These are phyloP conservation scores for Jamesozyma piceae DNA, from an alignment of 805 yeast genomes.

Conservation along the genomic window DNA sequence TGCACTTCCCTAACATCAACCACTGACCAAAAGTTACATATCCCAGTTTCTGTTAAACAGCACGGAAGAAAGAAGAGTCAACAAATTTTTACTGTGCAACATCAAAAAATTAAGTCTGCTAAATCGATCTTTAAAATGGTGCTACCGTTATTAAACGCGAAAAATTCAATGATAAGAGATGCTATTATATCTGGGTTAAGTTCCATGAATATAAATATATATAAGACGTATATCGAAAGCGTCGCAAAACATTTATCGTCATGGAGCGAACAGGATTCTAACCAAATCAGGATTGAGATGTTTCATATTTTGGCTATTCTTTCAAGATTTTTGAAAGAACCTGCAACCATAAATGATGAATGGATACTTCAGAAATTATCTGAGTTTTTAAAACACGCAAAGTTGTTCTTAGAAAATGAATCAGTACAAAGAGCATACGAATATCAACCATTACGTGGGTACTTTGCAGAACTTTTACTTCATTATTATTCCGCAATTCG, in stretches of 20 bases:
- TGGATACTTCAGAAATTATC: slow-evolving; percentile 60
- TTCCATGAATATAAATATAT: slow-evolving; percentile 82
- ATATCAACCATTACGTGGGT: slow-evolving; percentile 68
- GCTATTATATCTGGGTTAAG: slow-evolving; percentile 86
- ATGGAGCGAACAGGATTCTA: slow-evolving; percentile 43
- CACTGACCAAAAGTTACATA: slow-evolving; percentile 68
- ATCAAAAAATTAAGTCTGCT: slow-evolving; percentile 87
- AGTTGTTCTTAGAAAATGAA: slow-evolving; percentile 47
- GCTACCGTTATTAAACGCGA: slow-evolving; percentile 65
- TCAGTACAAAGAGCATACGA: slow-evolving; percentile 55
- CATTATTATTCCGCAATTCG: slow-evolving; percentile 54
- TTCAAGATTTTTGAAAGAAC: slow-evolving; percentile 47
- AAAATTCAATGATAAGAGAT: slow-evolving; percentile 62
- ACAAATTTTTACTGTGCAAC: slow-evolving; percentile 74
- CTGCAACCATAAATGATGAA: slow-evolving; percentile 49
- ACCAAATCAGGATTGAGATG: slow-evolving; percentile 56
- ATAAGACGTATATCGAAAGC: slow-evolving; percentile 70
- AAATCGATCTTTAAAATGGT: slow-evolving; percentile 82
- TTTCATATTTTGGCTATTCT: slow-evolving; percentile 70
- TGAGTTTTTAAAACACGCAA: slow-evolving; percentile 50
- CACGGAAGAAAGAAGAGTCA: slow-evolving; percentile 72
- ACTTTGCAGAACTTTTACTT: slow-evolving; percentile 75
- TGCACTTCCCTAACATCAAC: slow-evolving; percentile 88
- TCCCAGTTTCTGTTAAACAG: slow-evolving; percentile 42
- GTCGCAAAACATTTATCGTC: slow-evolving; percentile 50